Evolutionary conservation across 768 basidiomycete species (phyloP).

Genomic region (Terana coerulea): DNA sequence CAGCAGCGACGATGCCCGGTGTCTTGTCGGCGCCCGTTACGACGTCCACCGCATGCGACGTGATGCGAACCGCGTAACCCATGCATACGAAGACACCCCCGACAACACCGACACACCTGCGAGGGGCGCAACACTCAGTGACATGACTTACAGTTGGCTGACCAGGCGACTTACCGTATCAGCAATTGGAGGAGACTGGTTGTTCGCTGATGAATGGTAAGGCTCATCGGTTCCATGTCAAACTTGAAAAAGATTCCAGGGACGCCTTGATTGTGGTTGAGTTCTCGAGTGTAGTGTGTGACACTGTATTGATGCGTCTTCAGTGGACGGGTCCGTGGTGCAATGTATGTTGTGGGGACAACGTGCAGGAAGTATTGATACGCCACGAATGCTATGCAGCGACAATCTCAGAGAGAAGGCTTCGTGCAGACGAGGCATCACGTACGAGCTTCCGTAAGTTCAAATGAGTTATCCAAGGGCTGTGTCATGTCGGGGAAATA

Average conservation of each 20-base stretch:
- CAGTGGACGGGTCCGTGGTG: constrained; percentile 60
- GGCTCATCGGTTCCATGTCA: constrained; percentile 85
- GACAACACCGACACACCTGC: constrained; percentile 82
- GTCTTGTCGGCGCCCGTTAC: constrained; percentile 51
- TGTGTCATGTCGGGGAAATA: constrained; percentile 95
- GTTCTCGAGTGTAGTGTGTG: constrained; percentile 80
- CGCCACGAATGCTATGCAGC: constrained; percentile 67
- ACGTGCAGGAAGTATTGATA: constrained; percentile 96
- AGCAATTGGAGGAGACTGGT: constrained; percentile 77
- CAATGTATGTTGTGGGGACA: constrained; percentile 92
- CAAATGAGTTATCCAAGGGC: constrained; percentile 88
- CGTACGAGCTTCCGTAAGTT: constrained; percentile 66
- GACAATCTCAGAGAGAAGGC: constrained; percentile 4
- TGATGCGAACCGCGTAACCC: constrained; percentile 62
- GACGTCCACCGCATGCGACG: constrained; percentile 58
- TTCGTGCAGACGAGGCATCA: constrained; percentile 12
- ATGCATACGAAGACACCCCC: constrained; percentile 89
- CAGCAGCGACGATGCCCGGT: constrained; percentile 59
- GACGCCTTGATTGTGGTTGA: constrained; percentile 72
- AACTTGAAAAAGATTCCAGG: constrained; percentile 99
- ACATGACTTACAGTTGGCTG: neutral
- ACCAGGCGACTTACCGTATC: constrained; percentile 48
- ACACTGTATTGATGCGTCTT: constrained; percentile 90
- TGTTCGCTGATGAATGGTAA: constrained; percentile 87
- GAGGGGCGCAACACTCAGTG: neutral